Percentiles rank a stretch among this genome's conserved stretches.
Conservation (phyloP, 2,329 filamentous ascomycete genomes). For the Talaromyces funiculosus region DNA sequence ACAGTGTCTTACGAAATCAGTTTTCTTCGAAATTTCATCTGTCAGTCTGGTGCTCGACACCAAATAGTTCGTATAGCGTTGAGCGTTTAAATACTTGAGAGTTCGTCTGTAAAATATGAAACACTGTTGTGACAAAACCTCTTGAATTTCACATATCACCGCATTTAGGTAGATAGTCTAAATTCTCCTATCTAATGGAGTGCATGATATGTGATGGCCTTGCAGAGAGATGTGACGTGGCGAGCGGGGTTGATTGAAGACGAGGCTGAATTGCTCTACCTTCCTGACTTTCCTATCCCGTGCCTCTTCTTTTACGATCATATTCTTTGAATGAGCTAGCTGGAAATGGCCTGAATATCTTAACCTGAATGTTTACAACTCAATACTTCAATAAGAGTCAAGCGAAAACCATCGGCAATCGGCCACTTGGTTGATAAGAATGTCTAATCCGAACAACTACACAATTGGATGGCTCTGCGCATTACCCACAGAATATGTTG, state of each 20-base stretch:
- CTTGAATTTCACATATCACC: no score
- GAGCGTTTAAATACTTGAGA: no score
- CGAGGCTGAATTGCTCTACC: not conserved
- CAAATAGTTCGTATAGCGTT: no score
- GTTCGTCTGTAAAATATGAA: no score
- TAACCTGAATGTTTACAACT: no score
- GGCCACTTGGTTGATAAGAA: not conserved
- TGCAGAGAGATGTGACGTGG: not conserved
- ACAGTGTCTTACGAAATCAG: no score
- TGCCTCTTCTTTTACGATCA: not conserved
- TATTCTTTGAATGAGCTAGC: not conserved
- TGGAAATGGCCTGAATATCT: not conserved
- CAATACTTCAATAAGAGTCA: no score
- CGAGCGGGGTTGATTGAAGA: no score
- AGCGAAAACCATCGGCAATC: not conserved
- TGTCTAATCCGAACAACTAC: conserved; percentile 23
- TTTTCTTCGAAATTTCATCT: no score
- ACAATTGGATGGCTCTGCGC: conserved; percentile 45
- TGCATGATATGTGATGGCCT: not conserved
- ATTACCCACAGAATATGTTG: conserved; percentile 31
- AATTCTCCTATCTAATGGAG: not conserved
- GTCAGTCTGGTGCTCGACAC: no score
- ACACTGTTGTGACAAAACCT: no score
- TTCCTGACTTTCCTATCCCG: not conserved
- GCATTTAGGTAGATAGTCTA: no score